These are phyloP conservation scores for Erysimum cheiranthoides DNA, from an alignment of 345 rosid species.

Conservation along the genomic window DNA sequence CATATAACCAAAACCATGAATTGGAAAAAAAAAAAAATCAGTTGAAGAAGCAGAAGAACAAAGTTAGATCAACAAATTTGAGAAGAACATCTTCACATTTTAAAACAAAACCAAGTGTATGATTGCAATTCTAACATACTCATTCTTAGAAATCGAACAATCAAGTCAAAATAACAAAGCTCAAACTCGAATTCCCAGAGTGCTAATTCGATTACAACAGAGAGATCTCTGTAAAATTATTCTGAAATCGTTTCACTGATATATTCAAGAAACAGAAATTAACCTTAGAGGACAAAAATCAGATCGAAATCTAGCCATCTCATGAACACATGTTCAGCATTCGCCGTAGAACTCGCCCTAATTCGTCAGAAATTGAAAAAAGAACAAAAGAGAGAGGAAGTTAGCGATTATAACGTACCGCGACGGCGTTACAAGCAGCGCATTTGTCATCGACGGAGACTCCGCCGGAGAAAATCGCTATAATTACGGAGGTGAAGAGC, in stretches of 20 bases:
- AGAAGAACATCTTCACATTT: neutral
- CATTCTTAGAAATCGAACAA: neutral
- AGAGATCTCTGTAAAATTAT: neutral
- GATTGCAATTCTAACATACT: neutral
- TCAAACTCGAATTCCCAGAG: conserved; percentile 8
- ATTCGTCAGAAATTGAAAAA: neutral
- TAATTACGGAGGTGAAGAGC: conserved; percentile 28
- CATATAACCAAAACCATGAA: neutral
- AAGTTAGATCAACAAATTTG: neutral
- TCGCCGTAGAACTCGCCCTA: neutral
- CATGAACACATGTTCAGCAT: neutral
- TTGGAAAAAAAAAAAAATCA: too few relatives aligned
- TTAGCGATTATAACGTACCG: conserved; percentile 54
- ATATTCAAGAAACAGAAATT: too few relatives aligned
- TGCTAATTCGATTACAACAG: conserved; percentile 7
- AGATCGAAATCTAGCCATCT: neutral
- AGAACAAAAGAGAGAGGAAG: neutral
- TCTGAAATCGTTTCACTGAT: too few relatives aligned
- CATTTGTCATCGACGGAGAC: conserved; percentile 72
- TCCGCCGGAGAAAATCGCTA: conserved; percentile 47
- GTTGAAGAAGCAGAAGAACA: neutral
- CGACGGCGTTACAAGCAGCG: conserved; percentile 85
- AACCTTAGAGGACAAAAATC: neutral
- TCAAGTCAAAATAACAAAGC: neutral
- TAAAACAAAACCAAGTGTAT: neutral